A percentile compares a stretch with the other conserved stretches of the same genome.
Evolutionary conservation across 2,329 filamentous ascomycete genomes (phyloP).

Genomic region (Alternaria ventricosa): DNA sequence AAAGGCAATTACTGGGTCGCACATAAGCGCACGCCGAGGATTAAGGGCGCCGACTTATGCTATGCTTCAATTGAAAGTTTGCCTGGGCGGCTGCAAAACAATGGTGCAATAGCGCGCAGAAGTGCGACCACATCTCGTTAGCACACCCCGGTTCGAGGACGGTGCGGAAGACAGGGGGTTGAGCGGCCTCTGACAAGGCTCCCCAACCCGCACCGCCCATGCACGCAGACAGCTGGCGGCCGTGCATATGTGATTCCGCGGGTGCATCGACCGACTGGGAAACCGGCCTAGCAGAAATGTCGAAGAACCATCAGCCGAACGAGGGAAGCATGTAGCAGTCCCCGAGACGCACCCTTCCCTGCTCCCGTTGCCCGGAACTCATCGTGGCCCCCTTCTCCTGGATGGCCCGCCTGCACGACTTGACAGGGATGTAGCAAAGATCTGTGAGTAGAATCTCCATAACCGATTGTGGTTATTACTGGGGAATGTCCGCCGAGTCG

Average conservation of each 20-base stretch:
- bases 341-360: constrained; percentile 41
- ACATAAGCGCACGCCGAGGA: constrained; percentile 24
- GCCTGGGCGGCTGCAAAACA: constrained; percentile 33
- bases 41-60: constrained; percentile 27
- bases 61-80: constrained; percentile 30
- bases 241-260: constrained; percentile 43
- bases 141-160: constrained; percentile 29
- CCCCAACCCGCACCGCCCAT: constrained; percentile 34
- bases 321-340: constrained; percentile 45
- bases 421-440: constrained; percentile 43
- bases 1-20: constrained; percentile 13
- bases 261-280: constrained; percentile 44
- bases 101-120: constrained; percentile 34
- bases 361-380: constrained; percentile 47
- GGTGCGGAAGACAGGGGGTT: constrained; percentile 39
- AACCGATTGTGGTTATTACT: constrained; percentile 50
- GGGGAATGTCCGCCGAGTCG: constrained; percentile 46
- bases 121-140: constrained; percentile 26
- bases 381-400: constrained; percentile 46
- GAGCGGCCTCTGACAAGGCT: constrained; percentile 34
- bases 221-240: constrained; percentile 32
- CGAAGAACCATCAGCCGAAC: constrained; percentile 53
- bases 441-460: constrained; percentile 42
- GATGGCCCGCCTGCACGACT: constrained; percentile 48
- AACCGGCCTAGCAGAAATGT: constrained; percentile 35